These are phyloP conservation scores for Dioscorea zingiberensis DNA, from an alignment of 106 monocot genomes.

Conservation along the genomic window DNA sequence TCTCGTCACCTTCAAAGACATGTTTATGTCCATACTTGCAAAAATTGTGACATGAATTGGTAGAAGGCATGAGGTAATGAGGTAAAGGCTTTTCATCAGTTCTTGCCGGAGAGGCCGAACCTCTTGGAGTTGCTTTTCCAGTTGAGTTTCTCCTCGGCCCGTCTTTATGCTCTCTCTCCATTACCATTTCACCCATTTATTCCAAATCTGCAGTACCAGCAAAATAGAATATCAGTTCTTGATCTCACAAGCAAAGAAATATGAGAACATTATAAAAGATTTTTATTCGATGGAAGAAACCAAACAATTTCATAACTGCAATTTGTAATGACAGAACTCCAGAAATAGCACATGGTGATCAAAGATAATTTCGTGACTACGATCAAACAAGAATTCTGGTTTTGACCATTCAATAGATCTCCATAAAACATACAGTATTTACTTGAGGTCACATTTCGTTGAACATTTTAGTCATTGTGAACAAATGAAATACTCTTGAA, in stretches of 20 bases:
- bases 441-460: too few species aligned
- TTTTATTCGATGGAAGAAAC: not conserved
- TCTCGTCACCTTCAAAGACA: slow-evolving; percentile 18
- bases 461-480: too few species aligned
- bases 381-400: too few species aligned
- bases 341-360: too few species aligned
- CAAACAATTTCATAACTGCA: not conserved
- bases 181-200: slow-evolving; percentile 4
- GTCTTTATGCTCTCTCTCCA: slow-evolving; percentile 9
- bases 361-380: too few species aligned
- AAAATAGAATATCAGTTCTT: not conserved
- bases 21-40: slow-evolving; percentile 56
- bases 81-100: slow-evolving; percentile 17
- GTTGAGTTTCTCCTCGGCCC: slow-evolving; percentile 7
- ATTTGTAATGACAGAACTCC: not conserved
- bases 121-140: slow-evolving; percentile 2
- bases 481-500: too few species aligned
- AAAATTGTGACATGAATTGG: slow-evolving; percentile 60
- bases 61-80: slow-evolving; percentile 43
- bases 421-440: too few species aligned
- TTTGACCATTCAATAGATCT: too few species aligned
- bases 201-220: not conserved
- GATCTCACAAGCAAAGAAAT: not conserved
- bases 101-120: slow-evolving; percentile 17
- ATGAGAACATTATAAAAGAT: not conserved